Percentiles rank a stretch among this genome's conserved stretches.
Conservation (phyloP, 768 basidiomycete genomes). For the Pholiota microspora region DNA sequence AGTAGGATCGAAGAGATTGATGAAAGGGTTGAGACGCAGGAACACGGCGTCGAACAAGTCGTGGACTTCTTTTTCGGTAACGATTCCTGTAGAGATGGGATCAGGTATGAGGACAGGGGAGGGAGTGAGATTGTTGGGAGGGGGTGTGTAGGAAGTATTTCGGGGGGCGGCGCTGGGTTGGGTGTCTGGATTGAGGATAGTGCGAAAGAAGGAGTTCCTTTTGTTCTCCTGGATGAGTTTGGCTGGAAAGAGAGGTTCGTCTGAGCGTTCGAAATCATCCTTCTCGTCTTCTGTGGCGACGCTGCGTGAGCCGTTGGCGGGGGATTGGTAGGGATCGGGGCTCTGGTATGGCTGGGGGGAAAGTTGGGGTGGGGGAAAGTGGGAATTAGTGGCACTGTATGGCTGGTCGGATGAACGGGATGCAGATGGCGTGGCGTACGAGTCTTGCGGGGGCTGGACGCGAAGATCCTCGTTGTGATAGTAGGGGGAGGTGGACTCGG, state of each 20-base stretch:
- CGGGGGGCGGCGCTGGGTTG: constrained; percentile 34
- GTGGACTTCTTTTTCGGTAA: constrained; percentile 68
- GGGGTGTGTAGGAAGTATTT: constrained; percentile 38
- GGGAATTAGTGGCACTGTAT: constrained; percentile 30
- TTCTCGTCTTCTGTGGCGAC: constrained; percentile 65
- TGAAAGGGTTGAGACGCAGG: constrained; percentile 83
- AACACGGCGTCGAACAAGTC: constrained; percentile 78
- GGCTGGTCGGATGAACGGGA: constrained; percentile 31
- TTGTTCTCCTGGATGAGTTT: constrained; percentile 74
- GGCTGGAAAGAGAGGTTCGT: constrained; percentile 69
- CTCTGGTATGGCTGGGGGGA: constrained; percentile 44
- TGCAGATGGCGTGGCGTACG: constrained; percentile 25
- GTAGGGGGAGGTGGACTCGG: constrained; percentile 35
- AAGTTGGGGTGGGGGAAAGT: constrained; percentile 44
- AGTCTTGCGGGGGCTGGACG: constrained; percentile 22
- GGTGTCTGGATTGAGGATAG: constrained; percentile 72
- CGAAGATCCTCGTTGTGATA: constrained; percentile 27
- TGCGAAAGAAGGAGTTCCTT: constrained; percentile 78
- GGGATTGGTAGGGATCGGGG: constrained; percentile 32
- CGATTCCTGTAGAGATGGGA: constrained; percentile 69
- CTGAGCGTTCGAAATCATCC: constrained; percentile 58
- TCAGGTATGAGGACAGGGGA: constrained; percentile 47
- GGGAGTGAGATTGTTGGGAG: constrained; percentile 34
- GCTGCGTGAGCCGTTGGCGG: constrained; percentile 35
- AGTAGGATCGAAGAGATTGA: constrained; percentile 86